Percentiles rank a stretch among this genome's conserved stretches.
Evolutionary conservation across 257 asterid species (phyloP).

Genomic region (Gardenia jasminoides): DNA sequence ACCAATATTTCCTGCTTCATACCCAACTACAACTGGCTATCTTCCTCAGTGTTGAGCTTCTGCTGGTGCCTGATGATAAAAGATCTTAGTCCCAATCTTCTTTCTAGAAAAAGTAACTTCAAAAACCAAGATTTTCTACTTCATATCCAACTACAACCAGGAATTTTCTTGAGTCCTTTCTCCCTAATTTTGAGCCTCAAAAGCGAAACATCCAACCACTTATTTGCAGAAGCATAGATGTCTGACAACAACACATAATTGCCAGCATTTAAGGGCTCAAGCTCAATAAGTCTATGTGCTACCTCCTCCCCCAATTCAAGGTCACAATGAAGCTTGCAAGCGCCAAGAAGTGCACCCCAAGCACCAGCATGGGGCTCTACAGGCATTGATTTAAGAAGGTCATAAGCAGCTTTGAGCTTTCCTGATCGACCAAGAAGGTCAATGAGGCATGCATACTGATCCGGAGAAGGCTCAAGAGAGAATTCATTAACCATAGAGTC

Average conservation of each 20-base stretch:
- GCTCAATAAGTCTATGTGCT: conserved; percentile 52
- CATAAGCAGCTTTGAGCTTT: conserved; percentile 65
- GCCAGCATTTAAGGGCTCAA: conserved; percentile 65
- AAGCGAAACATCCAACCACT: conserved; percentile 59
- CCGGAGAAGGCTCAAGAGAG: conserved; percentile 52
- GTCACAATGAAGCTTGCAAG: conserved; percentile 57
- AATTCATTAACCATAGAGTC: conserved; percentile 42
- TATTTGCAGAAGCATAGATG: conserved; percentile 61
- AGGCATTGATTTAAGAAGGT: conserved; percentile 55
- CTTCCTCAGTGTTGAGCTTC: not conserved
- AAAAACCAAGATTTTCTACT: not conserved
- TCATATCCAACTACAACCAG: conserved; percentile 54
- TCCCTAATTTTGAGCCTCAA: conserved; percentile 57
- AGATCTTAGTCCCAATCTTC: not conserved
- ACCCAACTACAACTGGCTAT: too few species aligned
- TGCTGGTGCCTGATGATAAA: not conserved
- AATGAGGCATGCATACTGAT: conserved; percentile 73
- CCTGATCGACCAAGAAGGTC: conserved; percentile 78
- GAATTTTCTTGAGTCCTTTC: conserved; percentile 53
- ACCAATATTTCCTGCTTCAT: not conserved
- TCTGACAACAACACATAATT: conserved; percentile 67
- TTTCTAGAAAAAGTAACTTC: not conserved
- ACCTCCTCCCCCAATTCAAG: conserved; percentile 55
- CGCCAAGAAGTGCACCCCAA: conserved; percentile 87
- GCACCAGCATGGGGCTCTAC: conserved; percentile 66